Conservation (phyloP, 2,329 filamentous ascomycete species). For the Boeremia exigua region DNA sequence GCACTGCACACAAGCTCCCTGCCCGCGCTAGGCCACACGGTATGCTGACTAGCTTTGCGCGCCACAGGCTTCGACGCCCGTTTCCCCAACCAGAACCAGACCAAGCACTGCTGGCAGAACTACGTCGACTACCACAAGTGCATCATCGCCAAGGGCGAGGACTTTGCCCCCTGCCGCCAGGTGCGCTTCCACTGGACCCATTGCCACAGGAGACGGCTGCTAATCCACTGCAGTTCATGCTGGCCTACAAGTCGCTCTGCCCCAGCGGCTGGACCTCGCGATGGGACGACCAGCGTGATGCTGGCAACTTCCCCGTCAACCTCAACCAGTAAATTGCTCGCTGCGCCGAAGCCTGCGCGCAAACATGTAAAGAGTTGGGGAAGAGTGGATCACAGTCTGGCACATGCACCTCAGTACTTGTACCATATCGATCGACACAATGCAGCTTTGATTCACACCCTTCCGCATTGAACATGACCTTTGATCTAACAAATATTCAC, state of each 20-base stretch:
- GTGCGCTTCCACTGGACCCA: constrained; percentile 57
- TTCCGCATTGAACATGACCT: not conserved
- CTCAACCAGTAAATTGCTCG: constrained; percentile 44
- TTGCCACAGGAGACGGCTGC: not conserved
- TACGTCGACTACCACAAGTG: constrained; percentile 99
- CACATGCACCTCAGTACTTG: constrained; percentile 34
- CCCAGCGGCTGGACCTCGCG: constrained; percentile 90
- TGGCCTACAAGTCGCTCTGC: constrained; percentile 97
- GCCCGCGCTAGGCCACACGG: constrained; percentile 4
- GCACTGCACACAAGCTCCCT: not conserved
- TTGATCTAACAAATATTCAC: too few relatives aligned
- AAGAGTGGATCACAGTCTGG: constrained; percentile 30
- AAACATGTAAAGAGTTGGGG: constrained; percentile 26
- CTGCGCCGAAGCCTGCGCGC: constrained; percentile 18
- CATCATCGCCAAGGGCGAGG: constrained; percentile 96
- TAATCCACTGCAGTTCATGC: constrained; percentile 74
- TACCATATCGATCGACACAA: constrained; percentile 40
- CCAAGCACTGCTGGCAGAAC: constrained; percentile 99
- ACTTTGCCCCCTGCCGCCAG: constrained; percentile 96
- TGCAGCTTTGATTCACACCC: constrained; percentile 31
- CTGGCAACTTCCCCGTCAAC: constrained; percentile 46
- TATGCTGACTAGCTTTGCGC: constrained; percentile 32
- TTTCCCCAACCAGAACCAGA: constrained; percentile 97
- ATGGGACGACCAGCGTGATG: constrained; percentile 98
- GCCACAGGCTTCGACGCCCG: constrained; percentile 91